Base-by-base conservation (phyloP, 768 basidiomycete genomes). In the Pleurotus sapidus region DNA sequence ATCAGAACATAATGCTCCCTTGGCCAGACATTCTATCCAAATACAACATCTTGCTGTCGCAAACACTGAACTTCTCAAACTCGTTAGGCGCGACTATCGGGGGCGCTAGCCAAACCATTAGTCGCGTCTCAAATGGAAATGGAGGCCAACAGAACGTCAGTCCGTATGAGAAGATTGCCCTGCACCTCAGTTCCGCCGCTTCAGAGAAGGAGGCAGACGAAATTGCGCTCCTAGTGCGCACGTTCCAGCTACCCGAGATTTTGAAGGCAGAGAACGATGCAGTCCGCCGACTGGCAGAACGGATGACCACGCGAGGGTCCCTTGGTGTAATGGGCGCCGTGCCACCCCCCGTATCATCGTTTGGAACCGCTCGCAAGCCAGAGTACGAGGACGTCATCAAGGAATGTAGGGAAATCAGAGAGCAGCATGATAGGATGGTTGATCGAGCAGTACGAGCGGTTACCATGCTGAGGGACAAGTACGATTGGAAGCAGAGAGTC, bases 1-100 rank as follows among this genome's bases (percentile, higher is more conserved):
- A 83, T 38, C 78, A 76, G 45, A 73, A 72, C 38, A 75, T 67
- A n/a, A 91, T 92, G 84, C 85, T 87, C 2, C 71, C 88, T 6
- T 93, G 92, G 92, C 92, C 91, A 2, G 91, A 93, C 65, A 83
- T 94, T 55, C 78, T 93, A 55, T 85, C 87, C 12, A 93, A 92
- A 75, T 93, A 93, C 81, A 92, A 87, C 63, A 80, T 91, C 60
- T 79, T 94, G 24, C 80, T 93, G 56, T 90, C 89, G 0, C 92
- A 93, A 64, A 90, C 89, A 0, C 89, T 90, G 66, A 88, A 79
- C 62, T 85, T 94, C 63, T 87, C 86, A 45, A 83, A 78, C 51
- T 81, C 84, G 0, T 79, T 91, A 42, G 72, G 81, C 15, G 70
- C 76, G 56, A 69, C 75, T 48, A 59, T 74, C 38, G 72, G 70